Evolutionary conservation across 2,329 filamentous ascomycete genomes (phyloP), one percentile per base, ranked within the genome.

Genomic region (Arthrobotrys musiformis): DNA sequence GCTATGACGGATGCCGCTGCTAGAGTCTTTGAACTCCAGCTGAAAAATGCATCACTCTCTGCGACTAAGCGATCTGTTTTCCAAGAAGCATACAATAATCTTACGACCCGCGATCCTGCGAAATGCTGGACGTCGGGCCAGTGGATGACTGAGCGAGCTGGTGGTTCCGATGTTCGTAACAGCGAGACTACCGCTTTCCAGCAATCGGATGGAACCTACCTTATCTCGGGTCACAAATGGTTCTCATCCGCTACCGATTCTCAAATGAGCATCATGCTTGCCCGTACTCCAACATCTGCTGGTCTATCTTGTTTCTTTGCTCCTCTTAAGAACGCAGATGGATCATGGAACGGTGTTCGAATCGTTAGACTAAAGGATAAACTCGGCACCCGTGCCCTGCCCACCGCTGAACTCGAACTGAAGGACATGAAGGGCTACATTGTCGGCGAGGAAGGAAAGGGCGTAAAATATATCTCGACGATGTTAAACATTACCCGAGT

Each of bases 141-240:
- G 81, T 93, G 91, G 91, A 92, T 93, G 91, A 93, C 91, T 0
- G 90, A 92, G 80, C 86, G 90, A 1, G 86, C 86, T 0, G 90
- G 90, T 1, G 91, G 90, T 0, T 91, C 89, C 78, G 91, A 93
- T 80, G 89, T 92, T 0, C 89, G 88, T 2, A 86, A 87, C 40
- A 91, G 89, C 0, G 90, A 93, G 82, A 92, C 90, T 0, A 83
- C 87, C 3, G 89, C 90, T 2, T 78, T 80, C 19, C 81, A 81
- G 50, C 80, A 82, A 48, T 83, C 83, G 4, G 82, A 90, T 0
- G 89, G 89, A 0, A 87, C 88, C 0, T 91, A 88, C 87, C 83
- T 82, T 4, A 86, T 92, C 74, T 86, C 85, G 35, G 91, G 91
- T 0, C 92, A 92, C 85, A 92, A 92, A 80, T 92, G 90, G 87